A percentile compares a stretch with the other conserved stretches of the same genome.
phyloP scores from a whole-genome alignment of 2,329 filamentous ascomycete species.

The Akanthomyces muscarius region DNA sequence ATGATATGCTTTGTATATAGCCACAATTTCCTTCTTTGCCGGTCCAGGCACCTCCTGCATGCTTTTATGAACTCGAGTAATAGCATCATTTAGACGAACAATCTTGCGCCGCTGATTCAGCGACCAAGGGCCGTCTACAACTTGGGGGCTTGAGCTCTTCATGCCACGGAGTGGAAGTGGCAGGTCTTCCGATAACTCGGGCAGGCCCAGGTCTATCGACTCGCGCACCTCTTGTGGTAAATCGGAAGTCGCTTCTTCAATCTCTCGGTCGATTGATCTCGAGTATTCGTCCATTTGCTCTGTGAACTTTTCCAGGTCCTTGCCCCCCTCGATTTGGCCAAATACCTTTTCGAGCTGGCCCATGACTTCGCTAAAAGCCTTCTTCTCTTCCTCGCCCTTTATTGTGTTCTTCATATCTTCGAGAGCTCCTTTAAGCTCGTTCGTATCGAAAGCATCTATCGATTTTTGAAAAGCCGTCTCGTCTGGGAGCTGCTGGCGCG shows the following conservation, averaged over 20 bases:
- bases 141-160: constrained; percentile 29
- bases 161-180: constrained; percentile 19
- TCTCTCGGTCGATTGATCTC: constrained; percentile 32
- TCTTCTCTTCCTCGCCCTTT: constrained; percentile 30
- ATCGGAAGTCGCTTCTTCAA: constrained; percentile 29
- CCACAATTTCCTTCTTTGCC: constrained; percentile 34
- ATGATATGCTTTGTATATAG: constrained; percentile 49
- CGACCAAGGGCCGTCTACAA: constrained; percentile 35
- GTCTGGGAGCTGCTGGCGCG: constrained; percentile 35
- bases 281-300: constrained; percentile 33
- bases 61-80: constrained; percentile 29
- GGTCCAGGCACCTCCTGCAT: constrained; percentile 26
- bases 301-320: constrained; percentile 34
- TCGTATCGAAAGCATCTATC: constrained; percentile 33
- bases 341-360: constrained; percentile 30
- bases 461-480: constrained; percentile 40
- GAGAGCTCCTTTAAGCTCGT: constrained; percentile 34
- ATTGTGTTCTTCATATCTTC: constrained; percentile 37
- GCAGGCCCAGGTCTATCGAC: constrained; percentile 23
- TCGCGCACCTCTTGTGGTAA: constrained; percentile 30
- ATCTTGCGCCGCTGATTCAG: constrained; percentile 37
- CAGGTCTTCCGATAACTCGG: constrained; percentile 25
- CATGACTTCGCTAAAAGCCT: constrained; percentile 35
- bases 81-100: constrained; percentile 31
- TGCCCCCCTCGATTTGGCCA: constrained; percentile 29